These are phyloP conservation scores for Euphorbia schlechtendalii DNA, from an alignment of 441 rosid genomes.

Conservation along the genomic window DNA sequence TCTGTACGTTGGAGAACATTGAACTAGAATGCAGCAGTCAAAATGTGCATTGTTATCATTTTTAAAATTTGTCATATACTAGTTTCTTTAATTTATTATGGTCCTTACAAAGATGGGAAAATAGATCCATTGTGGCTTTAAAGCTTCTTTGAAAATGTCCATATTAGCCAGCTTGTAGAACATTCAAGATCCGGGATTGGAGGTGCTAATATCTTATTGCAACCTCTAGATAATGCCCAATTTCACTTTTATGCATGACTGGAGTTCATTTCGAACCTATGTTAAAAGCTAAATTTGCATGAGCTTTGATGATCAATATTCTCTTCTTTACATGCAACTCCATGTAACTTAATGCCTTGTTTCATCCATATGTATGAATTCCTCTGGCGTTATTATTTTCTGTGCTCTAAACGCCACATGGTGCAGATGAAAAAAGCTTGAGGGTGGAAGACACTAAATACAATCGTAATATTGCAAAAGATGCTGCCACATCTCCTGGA, in stretches of 20 bases:
- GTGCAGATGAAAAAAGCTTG: constrained; percentile 17
- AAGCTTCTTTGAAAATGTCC: too few relatives aligned
- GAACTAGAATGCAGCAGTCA: neutral
- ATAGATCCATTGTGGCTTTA: too few relatives aligned
- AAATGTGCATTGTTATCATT: too few relatives aligned
- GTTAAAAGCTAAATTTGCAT: neutral
- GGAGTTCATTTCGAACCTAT: neutral
- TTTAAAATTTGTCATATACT: neutral
- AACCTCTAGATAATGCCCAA: neutral
- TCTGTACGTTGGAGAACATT: neutral
- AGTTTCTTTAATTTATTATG: neutral
- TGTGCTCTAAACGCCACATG: constrained; percentile 18
- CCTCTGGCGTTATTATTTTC: neutral
- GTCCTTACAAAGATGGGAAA: too few relatives aligned
- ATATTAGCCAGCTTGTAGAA: neutral
- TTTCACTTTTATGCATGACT: neutral
- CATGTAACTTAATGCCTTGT: neutral
- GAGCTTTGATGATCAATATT: neutral
- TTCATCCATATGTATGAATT: constrained; percentile 3
- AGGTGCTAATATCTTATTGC: neutral
- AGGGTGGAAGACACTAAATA: constrained; percentile 19
- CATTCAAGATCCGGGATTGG: neutral
- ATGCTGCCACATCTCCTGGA: constrained; percentile 22
- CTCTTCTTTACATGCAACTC: neutral
- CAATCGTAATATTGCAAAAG: constrained; percentile 16